phyloP scores from a whole-genome alignment of 2,329 filamentous ascomycete species.

The Acarospora socialis region DNA sequence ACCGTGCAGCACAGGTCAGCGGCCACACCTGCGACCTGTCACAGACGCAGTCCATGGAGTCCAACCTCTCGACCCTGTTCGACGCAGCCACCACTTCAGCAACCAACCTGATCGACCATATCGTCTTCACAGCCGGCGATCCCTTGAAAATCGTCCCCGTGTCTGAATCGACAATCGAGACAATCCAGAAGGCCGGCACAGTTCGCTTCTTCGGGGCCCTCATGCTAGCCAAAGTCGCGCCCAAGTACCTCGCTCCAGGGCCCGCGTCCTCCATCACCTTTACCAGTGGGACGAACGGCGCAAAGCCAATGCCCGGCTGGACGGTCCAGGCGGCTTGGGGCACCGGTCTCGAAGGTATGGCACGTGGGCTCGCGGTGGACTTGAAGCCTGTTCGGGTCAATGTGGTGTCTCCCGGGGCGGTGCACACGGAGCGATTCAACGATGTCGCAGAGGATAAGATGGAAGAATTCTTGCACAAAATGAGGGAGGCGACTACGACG shows the following conservation, averaged over 20 bases:
- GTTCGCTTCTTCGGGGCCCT: conserved; percentile 24
- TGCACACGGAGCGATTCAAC: conserved; percentile 28
- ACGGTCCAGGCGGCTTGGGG: conserved; percentile 18
- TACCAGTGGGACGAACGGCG: conserved; percentile 25
- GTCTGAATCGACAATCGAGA: conserved; percentile 16
- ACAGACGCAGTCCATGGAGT: conserved; percentile 28
- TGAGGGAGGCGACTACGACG: conserved; percentile 5
- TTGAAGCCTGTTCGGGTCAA: conserved; percentile 30
- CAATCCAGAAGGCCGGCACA: conserved; percentile 14
- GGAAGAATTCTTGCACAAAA: too few relatives aligned
- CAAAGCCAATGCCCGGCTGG: conserved; percentile 24
- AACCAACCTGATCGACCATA: conserved; percentile 31
- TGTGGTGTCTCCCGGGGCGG: conserved; percentile 26
- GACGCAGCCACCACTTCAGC: conserved; percentile 20
- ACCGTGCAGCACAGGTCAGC: conserved; percentile 25
- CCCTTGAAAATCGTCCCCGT: conserved; percentile 14
- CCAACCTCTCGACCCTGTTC: conserved; percentile 30
- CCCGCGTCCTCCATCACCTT: conserved; percentile 25
- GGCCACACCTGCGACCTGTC: conserved; percentile 32
- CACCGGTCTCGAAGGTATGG: conserved; percentile 20
- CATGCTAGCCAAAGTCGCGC: conserved; percentile 28
- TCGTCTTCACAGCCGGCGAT: conserved; percentile 38
- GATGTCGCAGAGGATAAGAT: conserved; percentile 12
- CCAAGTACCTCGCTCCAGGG: conserved; percentile 21
- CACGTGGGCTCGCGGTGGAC: conserved; percentile 27